These are phyloP conservation scores for Solanum hybrid DNA, from an alignment of 305 asterid species.

Conservation along the genomic window DNA sequence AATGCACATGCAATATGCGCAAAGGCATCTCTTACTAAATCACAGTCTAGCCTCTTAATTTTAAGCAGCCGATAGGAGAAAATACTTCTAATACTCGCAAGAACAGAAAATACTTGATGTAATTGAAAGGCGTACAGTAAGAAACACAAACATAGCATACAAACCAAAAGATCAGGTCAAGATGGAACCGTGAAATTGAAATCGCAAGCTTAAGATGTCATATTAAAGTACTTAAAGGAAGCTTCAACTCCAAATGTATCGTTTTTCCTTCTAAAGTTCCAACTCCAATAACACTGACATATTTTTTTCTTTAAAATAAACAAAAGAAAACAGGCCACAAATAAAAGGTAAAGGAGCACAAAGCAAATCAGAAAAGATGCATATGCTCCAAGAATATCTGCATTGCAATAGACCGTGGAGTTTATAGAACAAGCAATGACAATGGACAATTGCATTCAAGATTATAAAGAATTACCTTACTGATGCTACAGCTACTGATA, in stretches of 20 bases:
- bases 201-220: background rate
- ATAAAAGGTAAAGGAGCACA: background rate
- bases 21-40: background rate
- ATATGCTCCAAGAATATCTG: background rate
- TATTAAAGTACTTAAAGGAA: background rate
- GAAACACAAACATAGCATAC: background rate
- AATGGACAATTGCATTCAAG: background rate
- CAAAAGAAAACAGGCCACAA: background rate
- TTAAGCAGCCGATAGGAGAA: background rate
- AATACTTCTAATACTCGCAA: background rate
- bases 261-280: background rate
- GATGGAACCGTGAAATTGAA: background rate
- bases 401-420: background rate
- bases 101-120: background rate
- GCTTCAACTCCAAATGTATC: background rate
- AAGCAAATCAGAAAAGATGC: background rate
- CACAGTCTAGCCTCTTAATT: background rate
- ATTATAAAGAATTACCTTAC: constrained; percentile 48
- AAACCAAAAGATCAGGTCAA: background rate
- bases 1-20: background rate
- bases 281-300: background rate
- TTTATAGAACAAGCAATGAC: background rate
- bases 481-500: constrained; percentile 60
- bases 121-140: background rate
- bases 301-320: background rate